A percentile compares a stretch with the other conserved stretches of the same genome.
Conservation (phyloP, 202 grass and related monocot genomes). For the Digitaria exilis region DNA sequence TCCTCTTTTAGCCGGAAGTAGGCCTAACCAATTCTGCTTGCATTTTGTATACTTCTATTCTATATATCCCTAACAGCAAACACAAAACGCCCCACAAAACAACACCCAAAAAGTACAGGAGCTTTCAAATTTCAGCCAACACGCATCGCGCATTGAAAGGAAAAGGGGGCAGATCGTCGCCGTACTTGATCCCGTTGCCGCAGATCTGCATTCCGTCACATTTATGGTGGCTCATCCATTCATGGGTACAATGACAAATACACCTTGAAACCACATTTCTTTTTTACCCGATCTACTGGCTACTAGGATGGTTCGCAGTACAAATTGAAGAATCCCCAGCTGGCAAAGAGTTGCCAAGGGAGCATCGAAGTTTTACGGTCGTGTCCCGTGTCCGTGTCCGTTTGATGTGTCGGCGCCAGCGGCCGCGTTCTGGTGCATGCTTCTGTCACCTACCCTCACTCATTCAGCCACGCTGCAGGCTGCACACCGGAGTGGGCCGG, state of each 20-base stretch:
- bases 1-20: too few relatives aligned
- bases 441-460: not conserved
- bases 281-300: not conserved
- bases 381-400: too few relatives aligned
- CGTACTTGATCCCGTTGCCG: not conserved
- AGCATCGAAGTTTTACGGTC: not conserved
- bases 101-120: not conserved
- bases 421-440: too few relatives aligned
- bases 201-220: constrained; percentile 8
- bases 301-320: not conserved
- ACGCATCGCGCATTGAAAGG: not conserved
- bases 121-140: too few relatives aligned
- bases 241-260: constrained; percentile 8
- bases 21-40: too few relatives aligned
- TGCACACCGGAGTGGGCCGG: constrained; percentile 5
- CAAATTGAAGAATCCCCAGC: not conserved
- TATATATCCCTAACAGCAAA: too few relatives aligned
- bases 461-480: not conserved
- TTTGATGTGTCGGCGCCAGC: not conserved
- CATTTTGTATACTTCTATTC: too few relatives aligned
- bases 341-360: not conserved
- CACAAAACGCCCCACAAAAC: not conserved
- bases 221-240: not conserved
- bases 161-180: not conserved
- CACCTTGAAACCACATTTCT: not conserved